Base-by-base conservation (phyloP, 2,329 filamentous ascomycete species). In the Phymatotrichopsis omnivora region DNA sequence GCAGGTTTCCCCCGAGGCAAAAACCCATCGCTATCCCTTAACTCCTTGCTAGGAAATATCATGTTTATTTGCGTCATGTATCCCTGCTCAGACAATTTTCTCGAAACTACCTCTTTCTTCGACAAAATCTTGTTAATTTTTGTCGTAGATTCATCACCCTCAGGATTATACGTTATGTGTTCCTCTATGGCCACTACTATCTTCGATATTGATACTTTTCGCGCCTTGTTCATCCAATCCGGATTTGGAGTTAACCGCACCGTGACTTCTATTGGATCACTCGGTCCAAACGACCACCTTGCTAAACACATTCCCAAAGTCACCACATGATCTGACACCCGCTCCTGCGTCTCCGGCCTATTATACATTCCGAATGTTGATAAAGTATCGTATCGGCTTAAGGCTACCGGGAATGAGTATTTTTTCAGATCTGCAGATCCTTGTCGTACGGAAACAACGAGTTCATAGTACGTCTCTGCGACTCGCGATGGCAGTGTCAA, bases 351-450 rank as follows among this genome's bases (percentile, higher is more conserved):
- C 64, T 95, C 89, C 12, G 87, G 89, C 43, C 86, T 81, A 66
- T 96, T 96, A 70, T 96, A 98, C 91, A 96, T 96, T 65, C 91
- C 91, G 67, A 98, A 98, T 1, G 91, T 96, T 31, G 87, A 95
- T 37, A 98, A 71, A 1, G 89, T 98, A 64, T 98, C 91, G 68
- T 96, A 98, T 61, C 91, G 75, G 56, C 85, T 78, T 57, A 98
- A 76, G 1, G 89, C 89, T 29, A 96, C 82, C 1, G 91, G 85
- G 57, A 95, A 95, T 4, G 78, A 71, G 65, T 93, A 91, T 65
- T 93, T 93, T 65, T 84, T 85, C 66, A 95, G 85, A 51, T 84
- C 78, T 58, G 78, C 77, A 57, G 82, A 80, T 3, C 87, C 85
- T 65, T 96, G 89, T 61, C 96, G 89, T 17, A 98, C 82, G 40